Evolutionary conservation across 2,329 filamentous ascomycete genomes (phyloP), one percentile per base, ranked within the genome.

Genomic region (Nemania sp.): DNA sequence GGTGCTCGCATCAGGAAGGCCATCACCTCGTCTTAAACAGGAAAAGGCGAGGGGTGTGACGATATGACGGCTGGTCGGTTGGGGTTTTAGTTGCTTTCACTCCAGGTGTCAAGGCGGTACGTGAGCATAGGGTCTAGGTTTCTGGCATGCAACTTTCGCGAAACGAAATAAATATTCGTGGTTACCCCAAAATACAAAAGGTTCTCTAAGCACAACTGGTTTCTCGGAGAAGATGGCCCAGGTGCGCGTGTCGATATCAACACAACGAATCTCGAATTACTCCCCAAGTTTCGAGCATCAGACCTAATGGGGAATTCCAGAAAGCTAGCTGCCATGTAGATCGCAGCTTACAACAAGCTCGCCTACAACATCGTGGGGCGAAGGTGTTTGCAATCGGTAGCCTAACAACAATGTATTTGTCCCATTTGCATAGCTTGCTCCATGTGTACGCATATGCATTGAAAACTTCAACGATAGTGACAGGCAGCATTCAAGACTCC

Each of bases 1-100:
- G 96, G 93, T 82, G 82, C 84, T 77, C 88, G 87, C 76, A 79
- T 86, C 78, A 88, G 86, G 82, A 84, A 86, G 83, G 89, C 89
- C 80, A 87, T 91, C 81, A 88, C 87, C 75, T 84, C 87, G 80
- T 87, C 89, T 80, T 91, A 89, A 82, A 80, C 72, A 64, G 47
- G 53, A 29, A 68, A 66, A 52, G 67, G 43, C 52, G 59, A 68
- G 62, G 54, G 72, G 69, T 75, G 71, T 76, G 70, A 75, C 70
- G 72, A 74, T 75, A 74, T 72, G 74, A 71, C 67, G 72, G 72
- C 71, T 69, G 66, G 72, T 68, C 66, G 71, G 71, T 74, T 71
- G 73, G 75, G 76, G 75, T 70, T 75, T 64, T 71, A 77, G 74
- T 76, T 79, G 76, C 76, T 78, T 79, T 75, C 69, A 76, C 72